phyloP scores from a whole-genome alignment of 2,329 filamentous ascomycete species.

The Aaosphaeria arxii region DNA sequence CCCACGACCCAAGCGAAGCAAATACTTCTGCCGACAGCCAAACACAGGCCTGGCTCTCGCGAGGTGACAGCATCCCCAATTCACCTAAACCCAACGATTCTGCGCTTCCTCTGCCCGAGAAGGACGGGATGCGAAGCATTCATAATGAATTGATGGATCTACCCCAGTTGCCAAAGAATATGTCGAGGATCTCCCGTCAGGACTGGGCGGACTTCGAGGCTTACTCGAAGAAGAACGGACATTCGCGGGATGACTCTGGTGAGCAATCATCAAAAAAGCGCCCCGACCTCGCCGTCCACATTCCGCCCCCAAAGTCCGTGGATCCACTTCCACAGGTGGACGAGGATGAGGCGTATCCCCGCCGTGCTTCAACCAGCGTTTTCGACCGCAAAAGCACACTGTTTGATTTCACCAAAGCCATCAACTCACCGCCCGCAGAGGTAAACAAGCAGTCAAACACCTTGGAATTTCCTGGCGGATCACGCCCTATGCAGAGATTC shows the following conservation, averaged over 20 bases:
- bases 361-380: conserved; percentile 33
- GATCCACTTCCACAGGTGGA: conserved; percentile 31
- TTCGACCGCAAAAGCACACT: conserved; percentile 31
- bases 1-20: background rate
- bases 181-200: conserved; percentile 29
- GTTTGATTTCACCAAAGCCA: conserved; percentile 16
- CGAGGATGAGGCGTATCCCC: conserved; percentile 31
- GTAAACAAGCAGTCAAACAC: conserved; percentile 14
- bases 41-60: background rate
- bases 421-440: conserved; percentile 1
- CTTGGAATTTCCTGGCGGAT: conserved; percentile 3
- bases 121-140: conserved; percentile 17
- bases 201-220: conserved; percentile 34
- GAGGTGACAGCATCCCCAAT: background rate
- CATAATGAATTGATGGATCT: conserved; percentile 28
- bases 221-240: conserved; percentile 11
- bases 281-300: conserved; percentile 5
- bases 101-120: background rate
- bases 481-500: background rate
- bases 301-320: conserved; percentile 21
- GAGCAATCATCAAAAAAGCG: conserved; percentile 7
- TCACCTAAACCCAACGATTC: background rate
- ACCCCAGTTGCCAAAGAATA: conserved; percentile 25
- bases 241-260: conserved; percentile 1
- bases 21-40: background rate